Base-by-base conservation (phyloP, 805 yeast species). In the Cyberlindnera galapagoensis region DNA sequence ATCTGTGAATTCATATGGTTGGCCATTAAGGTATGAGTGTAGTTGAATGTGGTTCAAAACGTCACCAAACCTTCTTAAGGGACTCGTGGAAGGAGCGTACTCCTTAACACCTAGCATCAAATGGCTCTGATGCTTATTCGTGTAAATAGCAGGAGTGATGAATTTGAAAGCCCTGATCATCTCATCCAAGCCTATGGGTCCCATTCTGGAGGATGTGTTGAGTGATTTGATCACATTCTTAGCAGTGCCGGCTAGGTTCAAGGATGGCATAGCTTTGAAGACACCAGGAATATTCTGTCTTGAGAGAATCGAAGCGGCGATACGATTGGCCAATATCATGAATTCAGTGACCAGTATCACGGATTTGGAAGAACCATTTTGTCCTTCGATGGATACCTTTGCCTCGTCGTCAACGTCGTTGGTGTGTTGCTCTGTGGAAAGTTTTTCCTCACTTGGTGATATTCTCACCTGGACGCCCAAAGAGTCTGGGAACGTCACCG, bases 11-110 rank as follows among this genome's bases (percentile, higher is more conserved):
- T 46, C 24, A 2, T 54, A 44, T 0, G 42, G 37, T 30, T 39
- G 28, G 2, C 46, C 21, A 44, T 52, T 42, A 11, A 78, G 35
- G 33, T 49, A 54, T 1, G 73, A 51, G 34, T 75, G 79, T 2
- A 84, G 40, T 46, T 82, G 90, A 74, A 88, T 72, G 48, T 88
- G 97, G 47, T 80, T 79, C 7, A 87, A 54, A 39, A 87, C 56
- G 53, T 90, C 97, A 6, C 81, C 77, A 43, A 72, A 81, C 42
- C 97, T 64, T 52, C 97, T 67, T 42, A 92, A 62, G 3, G 98
- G 97, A 0, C 97, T 87, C 0, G 97, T 88, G 7, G 83, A 79
- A 13, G 85, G 81, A 5, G 80, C 65, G 48, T 88, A 86, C 6
- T 60, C 52, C 0, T 57, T 53, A 7, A 83, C 56, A 4, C 88